These are phyloP conservation scores for Microsporum audouinii DNA, from an alignment of 2,329 filamentous ascomycete genomes.

Conservation along the genomic window DNA sequence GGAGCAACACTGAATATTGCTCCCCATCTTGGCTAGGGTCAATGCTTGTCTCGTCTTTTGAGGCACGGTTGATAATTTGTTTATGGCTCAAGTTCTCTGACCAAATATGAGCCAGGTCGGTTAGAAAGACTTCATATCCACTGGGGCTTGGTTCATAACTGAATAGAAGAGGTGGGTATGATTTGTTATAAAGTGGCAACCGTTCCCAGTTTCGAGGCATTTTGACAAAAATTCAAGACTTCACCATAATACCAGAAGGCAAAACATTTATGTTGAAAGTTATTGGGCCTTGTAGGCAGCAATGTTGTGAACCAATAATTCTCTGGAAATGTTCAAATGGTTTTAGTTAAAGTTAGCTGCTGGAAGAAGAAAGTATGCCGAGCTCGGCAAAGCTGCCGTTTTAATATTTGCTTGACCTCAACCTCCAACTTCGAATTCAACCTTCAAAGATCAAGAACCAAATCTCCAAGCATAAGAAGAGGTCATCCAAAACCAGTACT, in stretches of 20 bases:
- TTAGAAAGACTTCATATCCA: conserved; percentile 44
- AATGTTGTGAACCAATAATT: neutral
- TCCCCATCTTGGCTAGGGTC: conserved; percentile 47
- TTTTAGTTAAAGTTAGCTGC: neutral
- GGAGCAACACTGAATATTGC: conserved; percentile 46
- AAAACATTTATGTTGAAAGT: neutral
- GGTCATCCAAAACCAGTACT: neutral
- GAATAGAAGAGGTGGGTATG: conserved; percentile 30
- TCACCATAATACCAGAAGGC: neutral
- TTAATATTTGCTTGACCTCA: neutral
- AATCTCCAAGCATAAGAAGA: neutral
- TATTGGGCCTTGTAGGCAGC: neutral
- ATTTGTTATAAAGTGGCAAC: conserved; percentile 20
- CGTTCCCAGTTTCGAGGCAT: conserved; percentile 30
- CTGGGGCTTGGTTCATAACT: conserved; percentile 24
- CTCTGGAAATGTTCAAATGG: neutral
- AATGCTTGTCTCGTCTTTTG: conserved; percentile 42
- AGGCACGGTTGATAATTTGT: conserved; percentile 40
- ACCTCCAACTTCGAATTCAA: neutral
- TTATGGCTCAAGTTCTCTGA: conserved; percentile 37
- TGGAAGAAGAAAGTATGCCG: neutral
- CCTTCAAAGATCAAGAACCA: neutral
- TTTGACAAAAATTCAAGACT: neutral
- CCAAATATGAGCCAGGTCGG: conserved; percentile 50
- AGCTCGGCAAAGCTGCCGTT: neutral